Conservation (phyloP, 129 eudicot genomes). For the Pulicaria dysenterica region DNA sequence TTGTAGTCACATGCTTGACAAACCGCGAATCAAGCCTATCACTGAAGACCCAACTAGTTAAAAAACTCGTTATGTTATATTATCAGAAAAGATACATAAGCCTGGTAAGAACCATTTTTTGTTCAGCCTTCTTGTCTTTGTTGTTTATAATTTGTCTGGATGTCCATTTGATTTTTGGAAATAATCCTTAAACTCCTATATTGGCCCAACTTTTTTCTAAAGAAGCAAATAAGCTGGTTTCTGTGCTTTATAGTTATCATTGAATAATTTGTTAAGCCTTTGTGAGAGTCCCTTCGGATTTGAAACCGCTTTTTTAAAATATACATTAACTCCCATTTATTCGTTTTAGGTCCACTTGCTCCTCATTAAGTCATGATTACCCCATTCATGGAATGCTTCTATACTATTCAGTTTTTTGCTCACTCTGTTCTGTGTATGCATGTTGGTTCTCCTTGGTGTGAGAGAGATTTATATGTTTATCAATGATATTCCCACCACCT, state of each 20-base stretch:
- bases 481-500: too few species aligned
- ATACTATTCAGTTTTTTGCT: too few species aligned
- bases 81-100: conserved; percentile 73
- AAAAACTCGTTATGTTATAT: conserved; percentile 70
- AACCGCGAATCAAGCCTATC: conserved; percentile 85
- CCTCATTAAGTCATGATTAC: too few species aligned
- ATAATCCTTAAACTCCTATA: background rate
- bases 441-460: too few species aligned
- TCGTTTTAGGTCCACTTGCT: too few species aligned
- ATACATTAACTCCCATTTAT: too few species aligned
- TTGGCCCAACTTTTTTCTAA: background rate
- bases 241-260: background rate
- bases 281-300: too few species aligned
- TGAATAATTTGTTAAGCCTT: background rate
- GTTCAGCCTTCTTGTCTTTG: background rate
- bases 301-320: too few species aligned
- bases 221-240: too few species aligned
- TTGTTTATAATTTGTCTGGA: background rate
- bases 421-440: too few species aligned
- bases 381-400: too few species aligned
- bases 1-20: conserved; percentile 78
- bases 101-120: conserved; percentile 46
- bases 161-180: background rate
- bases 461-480: too few species aligned
- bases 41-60: conserved; percentile 79